Percentiles rank a stretch among this genome's conserved stretches.
Evolutionary conservation across 345 rosid species (phyloP).

Genomic region (Erucastrum elatum): DNA sequence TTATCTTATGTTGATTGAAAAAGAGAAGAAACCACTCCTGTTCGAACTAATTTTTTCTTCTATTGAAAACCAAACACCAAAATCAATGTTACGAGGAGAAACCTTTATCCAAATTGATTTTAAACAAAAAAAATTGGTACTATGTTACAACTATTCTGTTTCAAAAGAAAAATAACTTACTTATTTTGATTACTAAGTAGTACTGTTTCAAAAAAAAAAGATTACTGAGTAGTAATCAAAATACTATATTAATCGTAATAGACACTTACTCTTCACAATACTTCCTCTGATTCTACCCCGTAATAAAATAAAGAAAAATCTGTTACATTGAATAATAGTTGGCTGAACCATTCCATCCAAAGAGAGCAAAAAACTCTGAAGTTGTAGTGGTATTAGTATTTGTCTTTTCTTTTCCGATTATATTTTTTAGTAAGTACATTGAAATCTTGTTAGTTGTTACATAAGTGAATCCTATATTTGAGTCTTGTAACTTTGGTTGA

Average conservation of each 20-base stretch:
- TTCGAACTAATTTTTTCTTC: neutral
- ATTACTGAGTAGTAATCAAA: neutral
- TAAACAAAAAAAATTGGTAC: too few species aligned
- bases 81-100: neutral
- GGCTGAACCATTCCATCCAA: neutral
- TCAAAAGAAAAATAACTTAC: too few species aligned
- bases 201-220: too few species aligned
- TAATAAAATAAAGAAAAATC: neutral
- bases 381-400: constrained; percentile 2
- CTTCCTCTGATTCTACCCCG: neutral
- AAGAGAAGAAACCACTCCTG: neutral
- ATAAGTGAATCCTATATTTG: neutral
- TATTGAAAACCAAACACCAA: neutral
- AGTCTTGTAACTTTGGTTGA: neutral
- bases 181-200: neutral
- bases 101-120: neutral
- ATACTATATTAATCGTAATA: neutral
- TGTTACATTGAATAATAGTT: constrained; percentile 28
- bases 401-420: neutral
- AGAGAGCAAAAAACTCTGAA: neutral
- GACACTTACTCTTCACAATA: constrained; percentile 6
- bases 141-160: too few species aligned
- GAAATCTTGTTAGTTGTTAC: neutral
- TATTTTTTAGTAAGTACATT: constrained; percentile 1
- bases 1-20: too few species aligned